Evolutionary conservation across 2,329 filamentous ascomycete species (phyloP), one percentile per base, ranked within the genome.

Genomic region (Colletotrichum abscissum): DNA sequence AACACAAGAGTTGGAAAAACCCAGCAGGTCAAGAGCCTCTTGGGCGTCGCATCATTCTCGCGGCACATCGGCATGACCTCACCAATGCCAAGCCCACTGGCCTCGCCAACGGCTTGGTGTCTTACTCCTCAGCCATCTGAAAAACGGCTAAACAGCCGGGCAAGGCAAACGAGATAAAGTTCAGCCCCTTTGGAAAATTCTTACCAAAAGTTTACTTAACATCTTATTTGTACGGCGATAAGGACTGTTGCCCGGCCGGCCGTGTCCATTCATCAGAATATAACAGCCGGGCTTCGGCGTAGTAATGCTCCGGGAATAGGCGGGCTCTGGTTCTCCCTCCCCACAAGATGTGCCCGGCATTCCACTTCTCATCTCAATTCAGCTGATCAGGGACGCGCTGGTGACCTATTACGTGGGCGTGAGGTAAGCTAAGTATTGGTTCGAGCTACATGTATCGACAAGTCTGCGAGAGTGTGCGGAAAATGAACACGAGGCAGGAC

Each of bases 131-230:
- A 9, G 42, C 42, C 60, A 71, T 49, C 57, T 55, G 9, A 62
- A 33, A 22, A 46, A 60, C 59, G 59, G 28, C 42, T 58, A 28
- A 26, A 30, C 14, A 62, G 16, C 16, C 42, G 42, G 35, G 22
- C 52, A 30, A 71, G 63, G 67, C 46, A 71, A 52, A 67, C 26
- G 33, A 67, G 63, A 67, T 67, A 71, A 35, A 49, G 63, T 71
- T 67, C 46, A 62, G 63, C 68, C 56, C 42, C 63, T 56, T 19
- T 19, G 57, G 46, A 38, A 54, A 62, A 26, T 46, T 33, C 38
- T 16, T 30, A 59, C 42, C 16, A 42, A 42, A 42, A 49, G 19
- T 42, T 56, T n/a, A 26, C 28, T 64, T 9, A 42, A 33, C 22
- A 64, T 42, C 46, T 38, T 30, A 24, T 62, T 62, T 30, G 33